phyloP scores from a whole-genome alignment of 306 rosid genomes.

The Datisca glomerata region DNA sequence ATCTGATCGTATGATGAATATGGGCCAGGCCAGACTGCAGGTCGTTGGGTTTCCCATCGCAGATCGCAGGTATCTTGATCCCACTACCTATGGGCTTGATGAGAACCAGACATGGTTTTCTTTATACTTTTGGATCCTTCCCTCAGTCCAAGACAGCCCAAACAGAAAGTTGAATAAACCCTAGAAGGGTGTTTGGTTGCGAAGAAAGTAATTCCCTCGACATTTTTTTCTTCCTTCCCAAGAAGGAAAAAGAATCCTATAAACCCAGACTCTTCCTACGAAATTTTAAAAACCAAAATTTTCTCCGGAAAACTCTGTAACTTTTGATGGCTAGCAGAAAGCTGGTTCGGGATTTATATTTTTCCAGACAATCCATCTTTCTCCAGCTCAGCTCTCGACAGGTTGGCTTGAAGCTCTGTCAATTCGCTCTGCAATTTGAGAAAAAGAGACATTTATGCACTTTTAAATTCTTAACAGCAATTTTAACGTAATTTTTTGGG shows the following conservation, averaged over 20 bases:
- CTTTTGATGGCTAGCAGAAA: conserved; percentile 42
- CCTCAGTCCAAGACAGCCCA: no score
- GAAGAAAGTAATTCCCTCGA: neutral
- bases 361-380: conserved; percentile 32
- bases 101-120: no score
- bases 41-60: no score
- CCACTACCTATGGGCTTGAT: no score
- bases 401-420: conserved; percentile 19
- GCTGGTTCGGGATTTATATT: conserved; percentile 61
- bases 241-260: neutral
- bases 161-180: neutral
- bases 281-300: neutral
- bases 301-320: neutral
- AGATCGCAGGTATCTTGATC: no score
- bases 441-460: neutral
- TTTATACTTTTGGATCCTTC: no score
- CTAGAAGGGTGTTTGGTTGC: neutral
- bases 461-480: neutral
- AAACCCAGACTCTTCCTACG: no score
- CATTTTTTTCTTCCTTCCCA: neutral
- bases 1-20: no score
- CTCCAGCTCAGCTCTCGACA: conserved; percentile 28
- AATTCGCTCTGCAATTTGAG: neutral
- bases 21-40: no score
- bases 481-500: neutral